Evolutionary conservation across 352 stramenopile genomes (phyloP).

Genomic region (Globisporangium recalcitrans): DNA sequence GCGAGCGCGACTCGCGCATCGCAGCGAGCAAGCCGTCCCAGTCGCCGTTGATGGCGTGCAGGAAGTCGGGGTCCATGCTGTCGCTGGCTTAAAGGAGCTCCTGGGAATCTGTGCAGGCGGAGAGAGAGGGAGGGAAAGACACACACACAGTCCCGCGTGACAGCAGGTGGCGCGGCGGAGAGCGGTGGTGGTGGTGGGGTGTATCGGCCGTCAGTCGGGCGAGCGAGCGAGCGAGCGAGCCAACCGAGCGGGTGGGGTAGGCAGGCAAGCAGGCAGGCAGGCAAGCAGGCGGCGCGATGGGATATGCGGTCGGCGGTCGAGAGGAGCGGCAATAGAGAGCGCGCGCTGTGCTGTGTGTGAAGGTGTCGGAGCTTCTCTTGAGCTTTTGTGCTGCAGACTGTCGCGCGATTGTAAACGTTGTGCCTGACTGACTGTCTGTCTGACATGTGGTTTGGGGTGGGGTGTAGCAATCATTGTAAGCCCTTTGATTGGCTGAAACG

Average conservation of each 20-base stretch:
- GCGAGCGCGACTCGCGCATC: conserved; percentile 55
- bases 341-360: not conserved
- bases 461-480: not conserved
- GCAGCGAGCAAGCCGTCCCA: conserved; percentile 64
- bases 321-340: conserved; percentile 3
- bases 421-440: conserved; percentile 2
- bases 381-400: not conserved
- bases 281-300: not conserved
- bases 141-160: not conserved
- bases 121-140: not conserved
- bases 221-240: not conserved
- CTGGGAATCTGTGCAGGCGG: not conserved
- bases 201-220: conserved; percentile 1
- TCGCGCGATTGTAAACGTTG: conserved; percentile 3
- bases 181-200: not conserved
- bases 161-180: not conserved
- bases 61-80: conserved; percentile 65
- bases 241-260: not conserved
- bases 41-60: conserved; percentile 77
- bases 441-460: not conserved
- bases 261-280: not conserved
- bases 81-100: not conserved
- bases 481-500: not conserved
- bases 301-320: not conserved
- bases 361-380: conserved; percentile 3